These are phyloP conservation scores for Daphne laureola DNA, from an alignment of 441 rosid genomes.

Conservation along the genomic window DNA sequence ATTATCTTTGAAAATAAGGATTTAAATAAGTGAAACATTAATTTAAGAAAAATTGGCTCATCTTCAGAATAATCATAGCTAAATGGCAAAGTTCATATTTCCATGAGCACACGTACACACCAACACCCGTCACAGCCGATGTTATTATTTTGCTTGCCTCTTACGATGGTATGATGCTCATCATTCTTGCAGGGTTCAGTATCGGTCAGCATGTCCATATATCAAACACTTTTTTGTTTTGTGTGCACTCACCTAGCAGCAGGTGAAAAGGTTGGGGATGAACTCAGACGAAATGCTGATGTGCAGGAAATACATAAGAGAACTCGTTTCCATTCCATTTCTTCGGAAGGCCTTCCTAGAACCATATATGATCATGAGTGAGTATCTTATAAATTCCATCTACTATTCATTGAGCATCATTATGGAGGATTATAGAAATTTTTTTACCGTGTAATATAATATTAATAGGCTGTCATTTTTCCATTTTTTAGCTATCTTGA, in stretches of 20 bases:
- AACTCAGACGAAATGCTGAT: constrained; percentile 59
- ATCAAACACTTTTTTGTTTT: constrained; percentile 63
- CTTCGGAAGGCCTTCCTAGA: constrained; percentile 44
- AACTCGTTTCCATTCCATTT: constrained; percentile 40
- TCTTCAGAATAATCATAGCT: too few species aligned
- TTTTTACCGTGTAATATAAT: too few species aligned
- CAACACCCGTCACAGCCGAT: too few species aligned
- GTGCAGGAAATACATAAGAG: constrained; percentile 55
- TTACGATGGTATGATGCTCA: not conserved
- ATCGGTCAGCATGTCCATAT: constrained; percentile 71
- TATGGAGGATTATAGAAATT: too few species aligned
- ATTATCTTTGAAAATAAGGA: too few species aligned
- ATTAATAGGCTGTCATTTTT: too few species aligned
- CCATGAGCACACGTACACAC: too few species aligned
- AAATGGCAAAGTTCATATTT: too few species aligned
- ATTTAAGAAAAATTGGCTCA: too few species aligned
- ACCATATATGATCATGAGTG: constrained; percentile 53
- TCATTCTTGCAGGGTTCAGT: constrained; percentile 51
- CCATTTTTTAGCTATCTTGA: too few species aligned
- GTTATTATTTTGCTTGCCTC: not conserved
- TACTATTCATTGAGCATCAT: too few species aligned
- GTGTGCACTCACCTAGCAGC: constrained; percentile 60
- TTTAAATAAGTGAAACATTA: too few species aligned
- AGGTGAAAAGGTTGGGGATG: constrained; percentile 69
- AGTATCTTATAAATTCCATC: constrained; percentile 18